Percentiles rank a stretch among this genome's conserved stretches.
Conservation (phyloP, 2,329 filamentous ascomycete species). For the Ramularia collo-cygni region DNA sequence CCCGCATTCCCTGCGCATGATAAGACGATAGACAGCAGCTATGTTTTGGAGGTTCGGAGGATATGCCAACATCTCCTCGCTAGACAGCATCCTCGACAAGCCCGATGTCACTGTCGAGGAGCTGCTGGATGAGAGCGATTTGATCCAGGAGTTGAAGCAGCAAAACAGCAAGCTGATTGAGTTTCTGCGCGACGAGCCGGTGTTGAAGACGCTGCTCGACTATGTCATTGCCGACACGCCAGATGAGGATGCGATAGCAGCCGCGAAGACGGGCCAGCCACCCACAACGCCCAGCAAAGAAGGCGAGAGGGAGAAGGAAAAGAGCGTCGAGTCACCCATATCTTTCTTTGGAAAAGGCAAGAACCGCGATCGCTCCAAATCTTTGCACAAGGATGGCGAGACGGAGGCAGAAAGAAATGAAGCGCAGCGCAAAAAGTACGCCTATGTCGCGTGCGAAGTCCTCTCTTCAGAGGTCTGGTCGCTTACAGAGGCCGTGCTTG, state of each 20-base stretch:
- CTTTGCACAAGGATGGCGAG: slow-evolving; percentile 36
- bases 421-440: slow-evolving; percentile 87
- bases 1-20: slow-evolving; percentile 34
- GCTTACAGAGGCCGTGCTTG: slow-evolving; percentile 85
- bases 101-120: slow-evolving; percentile 91
- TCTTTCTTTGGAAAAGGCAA: slow-evolving; percentile 43
- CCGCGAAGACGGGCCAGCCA: slow-evolving; percentile 32
- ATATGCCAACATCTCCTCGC: slow-evolving; percentile 93
- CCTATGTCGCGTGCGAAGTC: slow-evolving; percentile 87
- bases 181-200: slow-evolving; percentile 80
- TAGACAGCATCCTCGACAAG: slow-evolving; percentile 95
- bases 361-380: slow-evolving; percentile 37
- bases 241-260: slow-evolving; percentile 41
- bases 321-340: slow-evolving; percentile 43
- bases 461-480: slow-evolving; percentile 95
- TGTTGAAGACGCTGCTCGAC: slow-evolving; percentile 77
- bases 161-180: slow-evolving; percentile 97
- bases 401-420: slow-evolving; percentile 65
- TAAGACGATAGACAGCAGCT: slow-evolving; percentile 20
- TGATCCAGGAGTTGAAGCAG: slow-evolving; percentile 96
- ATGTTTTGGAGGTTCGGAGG: slow-evolving; percentile 99
- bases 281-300: slow-evolving; percentile 22
- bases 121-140: slow-evolving; percentile 87
- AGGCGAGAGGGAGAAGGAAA: slow-evolving; percentile 33
- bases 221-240: slow-evolving; percentile 79